Percentiles rank a stretch among this genome's conserved stretches.
Evolutionary conservation across 257 asterid species (phyloP).

Genomic region (Knoxia roxburghii): DNA sequence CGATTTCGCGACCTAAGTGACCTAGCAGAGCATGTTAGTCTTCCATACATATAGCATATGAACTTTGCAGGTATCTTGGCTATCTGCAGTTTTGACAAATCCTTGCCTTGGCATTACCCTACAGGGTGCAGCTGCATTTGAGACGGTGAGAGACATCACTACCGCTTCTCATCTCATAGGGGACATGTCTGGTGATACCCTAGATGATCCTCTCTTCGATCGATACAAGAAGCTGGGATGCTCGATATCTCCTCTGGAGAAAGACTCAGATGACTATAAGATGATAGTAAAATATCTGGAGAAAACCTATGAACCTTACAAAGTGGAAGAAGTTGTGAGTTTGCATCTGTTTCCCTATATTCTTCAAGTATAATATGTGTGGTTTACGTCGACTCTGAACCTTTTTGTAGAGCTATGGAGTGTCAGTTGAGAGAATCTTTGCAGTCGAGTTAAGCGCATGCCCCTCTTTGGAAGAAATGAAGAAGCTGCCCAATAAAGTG

Average conservation of each 20-base stretch:
- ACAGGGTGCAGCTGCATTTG: constrained; percentile 74
- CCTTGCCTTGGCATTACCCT: background rate
- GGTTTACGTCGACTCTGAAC: too few species aligned
- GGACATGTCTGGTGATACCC: constrained; percentile 60
- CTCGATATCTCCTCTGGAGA: constrained; percentile 42
- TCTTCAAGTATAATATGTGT: too few species aligned
- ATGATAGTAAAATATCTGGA: constrained; percentile 69
- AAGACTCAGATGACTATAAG: constrained; percentile 60
- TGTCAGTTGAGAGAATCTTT: constrained; percentile 54
- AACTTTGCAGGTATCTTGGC: background rate
- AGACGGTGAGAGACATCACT: constrained; percentile 66
- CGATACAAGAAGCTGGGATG: constrained; percentile 69
- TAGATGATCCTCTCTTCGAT: constrained; percentile 75
- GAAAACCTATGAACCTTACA: constrained; percentile 72
- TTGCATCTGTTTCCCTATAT: background rate
- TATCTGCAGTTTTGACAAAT: background rate
- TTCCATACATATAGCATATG: too few species aligned
- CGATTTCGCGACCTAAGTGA: constrained; percentile 42
- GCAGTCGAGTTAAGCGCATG: constrained; percentile 64
- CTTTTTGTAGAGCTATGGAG: constrained; percentile 64
- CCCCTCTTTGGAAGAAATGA: constrained; percentile 65
- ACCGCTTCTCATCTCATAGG: constrained; percentile 78
- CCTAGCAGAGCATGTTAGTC: constrained; percentile 71
- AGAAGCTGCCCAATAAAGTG: constrained; percentile 60
- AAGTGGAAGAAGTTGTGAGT: constrained; percentile 72